A percentile compares a stretch with the other conserved stretches of the same genome.
These are phyloP conservation scores for Extremus antarcticus DNA, from an alignment of 495 filamentous ascomycete genomes.

Conservation along the genomic window DNA sequence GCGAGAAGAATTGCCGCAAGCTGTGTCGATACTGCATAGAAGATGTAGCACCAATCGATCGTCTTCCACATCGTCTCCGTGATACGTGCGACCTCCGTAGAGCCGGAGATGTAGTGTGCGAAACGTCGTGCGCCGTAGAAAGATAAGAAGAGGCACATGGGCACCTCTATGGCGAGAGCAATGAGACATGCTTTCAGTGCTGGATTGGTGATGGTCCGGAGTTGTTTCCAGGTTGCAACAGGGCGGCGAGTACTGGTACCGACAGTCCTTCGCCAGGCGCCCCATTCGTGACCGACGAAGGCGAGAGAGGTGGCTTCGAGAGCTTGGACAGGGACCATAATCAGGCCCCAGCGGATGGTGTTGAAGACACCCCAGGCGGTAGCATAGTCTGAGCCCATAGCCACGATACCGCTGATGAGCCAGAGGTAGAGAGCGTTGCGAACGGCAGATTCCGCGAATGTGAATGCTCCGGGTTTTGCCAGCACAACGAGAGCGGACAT, in stretches of 20 bases:
- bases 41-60: constrained; percentile 67
- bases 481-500: constrained; percentile 41
- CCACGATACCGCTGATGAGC: constrained; percentile 55
- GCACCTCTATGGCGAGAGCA: constrained; percentile 48
- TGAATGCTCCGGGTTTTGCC: constrained; percentile 43
- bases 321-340: constrained; percentile 64
- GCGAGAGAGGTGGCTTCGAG: constrained; percentile 54
- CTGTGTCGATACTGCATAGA: constrained; percentile 57
- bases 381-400: constrained; percentile 51
- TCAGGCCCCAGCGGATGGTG: constrained; percentile 66
- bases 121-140: constrained; percentile 47
- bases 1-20: constrained; percentile 54
- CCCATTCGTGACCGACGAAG: constrained; percentile 62
- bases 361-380: constrained; percentile 69
- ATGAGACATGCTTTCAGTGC: constrained; percentile 43
- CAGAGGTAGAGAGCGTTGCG: constrained; percentile 64
- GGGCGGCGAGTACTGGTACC: constrained; percentile 31
- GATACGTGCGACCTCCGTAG: constrained; percentile 45
- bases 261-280: constrained; percentile 40
- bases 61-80: constrained; percentile 60
- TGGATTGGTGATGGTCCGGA: constrained; percentile 40
- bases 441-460: constrained; percentile 53
- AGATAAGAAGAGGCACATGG: constrained; percentile 51
- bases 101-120: constrained; percentile 48
- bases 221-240: constrained; percentile 29